Base-by-base conservation (phyloP, 164 flowering plant species). In the Vitis labrusca region DNA sequence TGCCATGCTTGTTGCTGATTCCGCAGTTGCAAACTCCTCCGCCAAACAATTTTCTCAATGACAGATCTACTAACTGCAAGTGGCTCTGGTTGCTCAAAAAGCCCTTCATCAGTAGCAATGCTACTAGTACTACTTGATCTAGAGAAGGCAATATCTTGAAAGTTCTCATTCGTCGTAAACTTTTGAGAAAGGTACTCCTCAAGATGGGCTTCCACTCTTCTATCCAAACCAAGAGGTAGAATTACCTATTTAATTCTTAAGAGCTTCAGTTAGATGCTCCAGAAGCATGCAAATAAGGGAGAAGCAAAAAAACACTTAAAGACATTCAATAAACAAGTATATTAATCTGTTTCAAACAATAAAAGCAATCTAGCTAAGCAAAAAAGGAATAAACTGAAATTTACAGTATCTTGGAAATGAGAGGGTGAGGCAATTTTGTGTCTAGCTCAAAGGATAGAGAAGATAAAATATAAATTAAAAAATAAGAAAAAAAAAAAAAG, bases 1-100 rank as follows among this genome's bases (percentile, higher is more conserved):
- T 93, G 93, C 99, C 99, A 93, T 61, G 81, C 76, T 64, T 73
- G 82, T 67, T 93, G 99, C 68, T 82, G 91, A 70, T 82, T 82
- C 49, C 78, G 82, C 76, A 95, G 73, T 49, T 84, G 93, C 79
- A 83, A 63, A 77, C 90, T 90, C 80, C 82, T 84, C 50, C 83
- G 77, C 74, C 80, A 73, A 44, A 78, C 70, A 54, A 92, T 77
- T 78, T 85, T 90, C 62, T 90, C 92, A 84, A 78, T 77, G 17
- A 82, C 81, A 69, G 76, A 71, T 78, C 81, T 86, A 75, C 80
- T 83, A 3, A 81, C 73, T 23, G 73, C 65, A 48, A 69, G 76
- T 19, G 88, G 79, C 65, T 86, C 97, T 16, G 84, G 87, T 67
- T 79, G 88, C 80, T 85, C 93, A 85, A 86, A 87, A 48, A 91